Conservation (phyloP, 106 monocot genomes). For the Dactylorhiza incarnata region DNA sequence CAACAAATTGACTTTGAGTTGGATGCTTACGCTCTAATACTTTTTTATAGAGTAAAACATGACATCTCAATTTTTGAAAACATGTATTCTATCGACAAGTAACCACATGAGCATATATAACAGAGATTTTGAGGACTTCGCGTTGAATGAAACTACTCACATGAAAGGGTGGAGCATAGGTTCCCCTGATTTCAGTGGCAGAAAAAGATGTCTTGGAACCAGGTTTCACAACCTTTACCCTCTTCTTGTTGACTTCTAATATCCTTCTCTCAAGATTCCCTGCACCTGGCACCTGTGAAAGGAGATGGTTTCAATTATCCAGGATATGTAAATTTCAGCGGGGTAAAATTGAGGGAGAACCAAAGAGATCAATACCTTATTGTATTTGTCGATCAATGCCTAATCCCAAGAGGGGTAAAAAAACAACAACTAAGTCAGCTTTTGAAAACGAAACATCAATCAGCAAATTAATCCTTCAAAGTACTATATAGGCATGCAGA, state of each 20-base stretch:
- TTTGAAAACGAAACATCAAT: not conserved
- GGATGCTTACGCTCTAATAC: too few relatives aligned
- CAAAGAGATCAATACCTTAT: slow-evolving; percentile 43
- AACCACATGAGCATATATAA: not conserved
- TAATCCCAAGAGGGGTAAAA: slow-evolving; percentile 22
- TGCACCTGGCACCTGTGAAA: slow-evolving; percentile 56
- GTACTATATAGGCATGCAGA: not conserved
- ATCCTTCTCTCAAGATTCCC: slow-evolving; percentile 81
- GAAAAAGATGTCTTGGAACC: slow-evolving; percentile 92
- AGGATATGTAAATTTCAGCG: not conserved
- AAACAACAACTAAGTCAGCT: not conserved
- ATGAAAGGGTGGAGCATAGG: slow-evolving; percentile 91
- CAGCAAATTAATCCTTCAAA: not conserved
- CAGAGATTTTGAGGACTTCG: not conserved
- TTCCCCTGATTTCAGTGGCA: slow-evolving; percentile 75
- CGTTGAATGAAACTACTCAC: slow-evolving; percentile 29
- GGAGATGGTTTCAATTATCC: not conserved
- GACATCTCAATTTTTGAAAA: too few relatives aligned
- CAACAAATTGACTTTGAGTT: too few relatives aligned
- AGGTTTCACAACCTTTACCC: slow-evolving; percentile 92
- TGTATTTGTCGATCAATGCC: slow-evolving; percentile 77
- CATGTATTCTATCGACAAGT: too few relatives aligned
- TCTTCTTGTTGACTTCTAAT: slow-evolving; percentile 84
- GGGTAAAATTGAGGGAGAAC: not conserved
- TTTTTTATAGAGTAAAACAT: too few relatives aligned